Percentiles rank a stretch among this genome's conserved stretches.
Evolutionary conservation across 2,329 filamentous ascomycete genomes (phyloP).

Genomic region (Aotearoamyces nothofagi): DNA sequence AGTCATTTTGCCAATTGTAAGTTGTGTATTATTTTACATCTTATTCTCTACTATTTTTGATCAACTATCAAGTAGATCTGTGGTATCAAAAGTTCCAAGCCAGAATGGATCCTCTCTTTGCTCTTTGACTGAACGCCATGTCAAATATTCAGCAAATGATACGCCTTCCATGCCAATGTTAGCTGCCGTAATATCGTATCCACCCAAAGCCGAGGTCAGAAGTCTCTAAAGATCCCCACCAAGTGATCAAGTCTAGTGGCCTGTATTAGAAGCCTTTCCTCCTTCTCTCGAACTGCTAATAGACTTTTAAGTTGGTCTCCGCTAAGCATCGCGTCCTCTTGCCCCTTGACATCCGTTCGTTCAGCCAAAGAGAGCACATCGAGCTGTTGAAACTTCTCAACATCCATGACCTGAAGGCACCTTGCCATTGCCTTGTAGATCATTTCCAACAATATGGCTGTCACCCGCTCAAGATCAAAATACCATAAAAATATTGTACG

Average conservation of each 20-base stretch:
- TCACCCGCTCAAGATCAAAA: constrained; percentile 63
- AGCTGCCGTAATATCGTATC: constrained; percentile 1
- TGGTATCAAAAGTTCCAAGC: too few species aligned
- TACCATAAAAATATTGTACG: constrained; percentile 86
- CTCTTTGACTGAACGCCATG: constrained; percentile 1
- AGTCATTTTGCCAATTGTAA: too few species aligned
- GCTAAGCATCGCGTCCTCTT: constrained; percentile 67
- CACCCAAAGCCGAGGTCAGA: constrained; percentile 26
- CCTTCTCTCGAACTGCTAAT: constrained; percentile 42
- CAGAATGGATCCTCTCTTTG: too few species aligned
- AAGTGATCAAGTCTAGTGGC: constrained; percentile 71
- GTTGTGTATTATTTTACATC: too few species aligned
- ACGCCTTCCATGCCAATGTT: neutral
- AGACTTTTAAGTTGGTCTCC: constrained; percentile 56
- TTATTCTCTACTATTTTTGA: too few species aligned
- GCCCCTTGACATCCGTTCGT: constrained; percentile 71
- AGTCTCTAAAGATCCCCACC: constrained; percentile 71
- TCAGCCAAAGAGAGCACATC: constrained; percentile 69
- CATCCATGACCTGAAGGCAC: constrained; percentile 63
- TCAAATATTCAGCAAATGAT: too few species aligned
- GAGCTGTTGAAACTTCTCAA: constrained; percentile 57
- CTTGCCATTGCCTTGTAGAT: constrained; percentile 84
- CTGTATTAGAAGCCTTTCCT: constrained; percentile 64
- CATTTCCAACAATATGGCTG: constrained; percentile 58
- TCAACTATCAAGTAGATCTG: too few species aligned